phyloP scores from a whole-genome alignment of 768 basidiomycete genomes.

The Serpula lacrymans region DNA sequence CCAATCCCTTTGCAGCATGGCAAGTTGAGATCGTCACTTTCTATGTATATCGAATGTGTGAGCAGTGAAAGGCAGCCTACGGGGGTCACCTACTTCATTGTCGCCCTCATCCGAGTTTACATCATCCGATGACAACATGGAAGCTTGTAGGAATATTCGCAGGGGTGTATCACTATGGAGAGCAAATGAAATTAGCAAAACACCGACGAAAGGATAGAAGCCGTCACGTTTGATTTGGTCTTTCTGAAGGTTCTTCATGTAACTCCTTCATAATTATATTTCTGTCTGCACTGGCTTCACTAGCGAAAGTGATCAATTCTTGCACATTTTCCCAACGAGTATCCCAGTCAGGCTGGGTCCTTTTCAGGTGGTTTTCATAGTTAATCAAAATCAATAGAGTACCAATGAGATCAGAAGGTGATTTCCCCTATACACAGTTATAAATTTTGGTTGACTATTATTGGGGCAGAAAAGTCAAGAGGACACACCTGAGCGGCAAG shows the following conservation, averaged over 20 bases:
- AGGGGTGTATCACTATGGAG: conserved; percentile 51
- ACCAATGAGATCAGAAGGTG: conserved; percentile 63
- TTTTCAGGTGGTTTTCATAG: conserved; percentile 68
- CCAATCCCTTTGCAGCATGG: conserved; percentile 87
- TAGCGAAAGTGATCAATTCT: conserved; percentile 79
- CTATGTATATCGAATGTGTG: conserved; percentile 35
- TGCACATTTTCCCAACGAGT: conserved; percentile 83
- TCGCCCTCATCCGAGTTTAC: conserved; percentile 55
- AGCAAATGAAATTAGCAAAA: not conserved
- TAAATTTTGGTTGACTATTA: not conserved
- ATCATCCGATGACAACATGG: conserved; percentile 79
- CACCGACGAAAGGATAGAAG: not conserved
- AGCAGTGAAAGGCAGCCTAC: not conserved
- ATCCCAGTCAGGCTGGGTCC: conserved; percentile 71
- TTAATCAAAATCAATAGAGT: conserved; percentile 52
- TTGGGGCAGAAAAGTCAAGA: not conserved
- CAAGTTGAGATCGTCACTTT: conserved; percentile 85
- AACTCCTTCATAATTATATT: not conserved
- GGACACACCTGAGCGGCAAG: conserved; percentile 50
- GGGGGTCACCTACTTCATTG: conserved; percentile 35
- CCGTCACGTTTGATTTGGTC: no score
- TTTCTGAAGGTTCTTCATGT: not conserved
- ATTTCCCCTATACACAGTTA: conserved; percentile 41
- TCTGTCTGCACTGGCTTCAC: conserved; percentile 43
- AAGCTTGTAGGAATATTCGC: conserved; percentile 70